Base-by-base conservation (phyloP, 176 grass and related monocot genomes). In the Musa acuminata region DNA sequence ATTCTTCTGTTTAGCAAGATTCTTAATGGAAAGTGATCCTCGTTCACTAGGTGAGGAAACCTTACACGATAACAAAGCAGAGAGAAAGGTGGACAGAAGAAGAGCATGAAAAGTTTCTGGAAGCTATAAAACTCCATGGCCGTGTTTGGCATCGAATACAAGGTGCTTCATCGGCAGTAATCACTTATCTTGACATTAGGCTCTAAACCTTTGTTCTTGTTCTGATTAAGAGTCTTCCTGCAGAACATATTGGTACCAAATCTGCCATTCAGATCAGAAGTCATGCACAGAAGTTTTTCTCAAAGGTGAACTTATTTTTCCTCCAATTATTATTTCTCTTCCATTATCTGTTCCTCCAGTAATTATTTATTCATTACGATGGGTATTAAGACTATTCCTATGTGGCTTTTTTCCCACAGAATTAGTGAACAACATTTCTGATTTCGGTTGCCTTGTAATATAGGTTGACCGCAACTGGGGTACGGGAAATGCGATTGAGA, bases 231-330 rank as follows among this genome's bases (percentile, higher is more conserved):
- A 73, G 50, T 71, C 79, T 72, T 67, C 72, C n/a, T 86, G 78
- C 85, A 98, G 94, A 98, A 77, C 90, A 98, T 81, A 91, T 98
- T 72, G 94, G 90, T 64, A 89, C 94, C 77, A 98, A 93, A 74
- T 91, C 94, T 26, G 87, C 94, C 20, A 84, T 98, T 67, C 94
- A 98, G 84, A 98, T 98, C 59, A 87, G 94, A 74, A 98, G 94
- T 76, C 94, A 98, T 82, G 94, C 94, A 63, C 94, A 98, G 84
- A 98, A 98, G 78, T 93, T 98, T 82, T 98, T 98, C 86, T 91
- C 90, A 19, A 98, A 93, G 94, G 94, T 98, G 75, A 82, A 77
- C 67, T 35, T 8, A 76, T 51, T 48, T 9, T 71, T 83, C 63
- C 25, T 76, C 68, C 55, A 80, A 14, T 25, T 59, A 67, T 78